Evolutionary conservation across 345 rosid species (phyloP).

Genomic region (Linum trigynum): DNA sequence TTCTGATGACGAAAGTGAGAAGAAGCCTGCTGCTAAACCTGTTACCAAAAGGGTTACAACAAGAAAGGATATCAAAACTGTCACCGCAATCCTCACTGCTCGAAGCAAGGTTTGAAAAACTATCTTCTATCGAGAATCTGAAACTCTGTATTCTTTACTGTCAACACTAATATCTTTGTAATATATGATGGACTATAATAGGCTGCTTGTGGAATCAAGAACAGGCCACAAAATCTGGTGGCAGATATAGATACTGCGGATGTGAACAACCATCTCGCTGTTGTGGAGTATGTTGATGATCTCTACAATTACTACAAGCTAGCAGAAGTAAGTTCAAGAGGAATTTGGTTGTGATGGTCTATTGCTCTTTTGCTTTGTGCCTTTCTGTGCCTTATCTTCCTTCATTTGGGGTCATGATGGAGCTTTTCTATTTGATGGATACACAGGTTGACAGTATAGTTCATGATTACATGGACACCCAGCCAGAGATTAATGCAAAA

Average conservation of each 20-base stretch:
- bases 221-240: conserved; percentile 26
- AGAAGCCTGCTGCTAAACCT: conserved; percentile 16
- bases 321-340: conserved; percentile 33
- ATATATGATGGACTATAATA: conserved; percentile 1
- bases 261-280: conserved; percentile 52
- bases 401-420: background rate
- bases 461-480: conserved; percentile 54
- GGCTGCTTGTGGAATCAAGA: conserved; percentile 47
- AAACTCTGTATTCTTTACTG: too few relatives aligned
- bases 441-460: conserved; percentile 47
- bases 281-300: conserved; percentile 82
- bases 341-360: too few relatives aligned
- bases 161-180: too few relatives aligned
- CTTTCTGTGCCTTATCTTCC: background rate
- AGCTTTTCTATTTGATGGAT: background rate
- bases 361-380: background rate
- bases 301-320: conserved; percentile 71
- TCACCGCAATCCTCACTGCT: conserved; percentile 55
- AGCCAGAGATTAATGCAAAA: conserved; percentile 63
- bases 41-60: conserved; percentile 21
- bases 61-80: conserved; percentile 39
- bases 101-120: conserved; percentile 53
- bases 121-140: too few relatives aligned
- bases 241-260: conserved; percentile 64
- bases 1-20: conserved; percentile 37